Evolutionary conservation across 768 basidiomycete species (phyloP).

Genomic region (Ramaria rubella): DNA sequence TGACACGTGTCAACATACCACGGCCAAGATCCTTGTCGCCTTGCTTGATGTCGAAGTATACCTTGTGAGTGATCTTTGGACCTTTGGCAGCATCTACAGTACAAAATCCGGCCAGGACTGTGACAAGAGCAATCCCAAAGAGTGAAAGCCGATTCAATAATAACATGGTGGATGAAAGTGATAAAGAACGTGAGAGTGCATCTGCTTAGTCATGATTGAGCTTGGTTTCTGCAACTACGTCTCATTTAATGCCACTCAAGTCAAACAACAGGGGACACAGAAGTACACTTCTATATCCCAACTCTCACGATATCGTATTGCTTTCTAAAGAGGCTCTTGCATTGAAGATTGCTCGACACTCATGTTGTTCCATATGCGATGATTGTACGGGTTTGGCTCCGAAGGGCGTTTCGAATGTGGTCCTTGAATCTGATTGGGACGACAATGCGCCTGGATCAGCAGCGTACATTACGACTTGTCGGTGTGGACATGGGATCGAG

Average conservation of each 20-base stretch:
- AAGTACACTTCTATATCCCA: slow-evolving; percentile 44
- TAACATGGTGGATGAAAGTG: neutral
- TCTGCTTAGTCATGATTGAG: neutral
- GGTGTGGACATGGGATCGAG: slow-evolving; percentile 59
- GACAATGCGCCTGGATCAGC: slow-evolving; percentile 53
- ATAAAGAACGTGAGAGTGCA: neutral
- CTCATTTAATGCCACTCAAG: neutral
- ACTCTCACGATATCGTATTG: slow-evolving; percentile 42
- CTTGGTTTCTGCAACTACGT: neutral
- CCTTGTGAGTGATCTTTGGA: slow-evolving; percentile 85
- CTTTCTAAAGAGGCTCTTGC: slow-evolving; percentile 46
- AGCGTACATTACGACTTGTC: slow-evolving; percentile 53
- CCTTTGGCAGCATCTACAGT: slow-evolving; percentile 75
- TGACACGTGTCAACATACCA: slow-evolving; percentile 37
- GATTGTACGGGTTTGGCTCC: slow-evolving; percentile 71
- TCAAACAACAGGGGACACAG: neutral
- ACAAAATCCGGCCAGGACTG: slow-evolving; percentile 5
- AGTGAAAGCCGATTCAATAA: slow-evolving; percentile 1
- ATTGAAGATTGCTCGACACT: slow-evolving; percentile 81
- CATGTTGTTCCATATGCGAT: slow-evolving; percentile 58
- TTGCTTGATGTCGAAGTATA: slow-evolving; percentile 93
- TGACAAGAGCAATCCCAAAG: slow-evolving; percentile 3
- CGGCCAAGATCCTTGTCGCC: slow-evolving; percentile 83
- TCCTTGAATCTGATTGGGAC: slow-evolving; percentile 41
- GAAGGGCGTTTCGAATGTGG: slow-evolving; percentile 47